A percentile compares a stretch with the other conserved stretches of the same genome.
Evolutionary conservation across 306 rosid species (phyloP).

Genomic region (Adenanthera pavonina): DNA sequence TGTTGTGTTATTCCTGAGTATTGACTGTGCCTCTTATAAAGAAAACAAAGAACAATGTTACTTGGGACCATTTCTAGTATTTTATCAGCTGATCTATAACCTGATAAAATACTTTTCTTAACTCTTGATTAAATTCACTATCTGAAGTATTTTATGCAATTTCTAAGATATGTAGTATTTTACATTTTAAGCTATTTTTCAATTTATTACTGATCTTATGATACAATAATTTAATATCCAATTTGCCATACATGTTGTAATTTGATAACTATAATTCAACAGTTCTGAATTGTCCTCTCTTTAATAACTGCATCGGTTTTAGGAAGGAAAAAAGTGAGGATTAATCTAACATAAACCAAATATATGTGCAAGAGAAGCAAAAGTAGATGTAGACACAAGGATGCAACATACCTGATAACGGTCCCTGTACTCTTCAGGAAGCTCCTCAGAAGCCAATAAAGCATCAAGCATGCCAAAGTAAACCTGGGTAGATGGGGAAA

Average conservation of each 20-base stretch:
- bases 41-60: background rate
- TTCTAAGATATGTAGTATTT: background rate
- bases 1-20: background rate
- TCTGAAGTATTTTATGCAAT: background rate
- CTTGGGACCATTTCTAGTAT: background rate
- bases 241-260: background rate
- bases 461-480: constrained; percentile 99
- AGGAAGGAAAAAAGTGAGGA: constrained; percentile 12
- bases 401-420: constrained; percentile 70
- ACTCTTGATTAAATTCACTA: background rate
- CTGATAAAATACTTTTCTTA: background rate
- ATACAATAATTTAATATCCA: background rate
- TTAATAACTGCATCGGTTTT: constrained; percentile 1
- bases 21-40: background rate
- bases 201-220: background rate
- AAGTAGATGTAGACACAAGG: background rate
- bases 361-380: constrained; percentile 12
- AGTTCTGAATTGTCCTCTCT: background rate
- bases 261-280: background rate
- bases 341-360: constrained; percentile 13
- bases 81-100: background rate
- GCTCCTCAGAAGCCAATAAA: constrained; percentile 91
- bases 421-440: constrained; percentile 92
- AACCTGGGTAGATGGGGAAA: constrained; percentile 62
- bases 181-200: background rate